Evolutionary conservation across 2,329 filamentous ascomycete genomes (phyloP).

Genomic region (Alternaria ventricosa): DNA sequence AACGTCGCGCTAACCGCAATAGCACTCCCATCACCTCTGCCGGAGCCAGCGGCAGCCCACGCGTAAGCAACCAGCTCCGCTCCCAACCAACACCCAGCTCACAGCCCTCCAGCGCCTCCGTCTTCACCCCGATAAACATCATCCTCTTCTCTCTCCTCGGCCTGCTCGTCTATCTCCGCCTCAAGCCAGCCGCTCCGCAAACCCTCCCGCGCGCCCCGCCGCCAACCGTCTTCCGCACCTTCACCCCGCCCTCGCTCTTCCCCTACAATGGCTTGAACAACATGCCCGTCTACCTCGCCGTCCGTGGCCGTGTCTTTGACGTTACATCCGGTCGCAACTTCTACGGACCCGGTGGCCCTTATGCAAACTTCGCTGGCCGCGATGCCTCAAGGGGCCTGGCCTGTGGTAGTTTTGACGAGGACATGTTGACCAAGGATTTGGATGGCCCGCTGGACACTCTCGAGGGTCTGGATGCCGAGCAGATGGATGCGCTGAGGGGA

Average conservation of each 20-base stretch:
- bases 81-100: constrained; percentile 14
- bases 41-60: constrained; percentile 55
- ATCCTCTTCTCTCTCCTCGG: constrained; percentile 65
- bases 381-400: constrained; percentile 90
- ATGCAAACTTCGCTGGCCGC: constrained; percentile 93
- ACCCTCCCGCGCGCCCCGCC: constrained; percentile 63
- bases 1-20: constrained; percentile 5
- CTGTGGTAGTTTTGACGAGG: constrained; percentile 89
- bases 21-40: constrained; percentile 68
- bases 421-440: constrained; percentile 92
- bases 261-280: constrained; percentile 80
- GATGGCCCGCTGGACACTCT: constrained; percentile 82
- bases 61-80: constrained; percentile 46
- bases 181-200: constrained; percentile 60
- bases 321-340: constrained; percentile 87
- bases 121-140: constrained; percentile 67
- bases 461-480: constrained; percentile 72
- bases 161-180: constrained; percentile 64
- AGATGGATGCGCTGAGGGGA: constrained; percentile 81
- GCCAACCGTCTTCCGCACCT: constrained; percentile 85
- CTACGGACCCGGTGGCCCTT: constrained; percentile 94
- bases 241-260: constrained; percentile 81
- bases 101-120: constrained; percentile 54
- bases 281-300: constrained; percentile 84
- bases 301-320: constrained; percentile 90